Conservation (phyloP, 495 filamentous ascomycete genomes). For the Aspergillus bridgeri region DNA sequence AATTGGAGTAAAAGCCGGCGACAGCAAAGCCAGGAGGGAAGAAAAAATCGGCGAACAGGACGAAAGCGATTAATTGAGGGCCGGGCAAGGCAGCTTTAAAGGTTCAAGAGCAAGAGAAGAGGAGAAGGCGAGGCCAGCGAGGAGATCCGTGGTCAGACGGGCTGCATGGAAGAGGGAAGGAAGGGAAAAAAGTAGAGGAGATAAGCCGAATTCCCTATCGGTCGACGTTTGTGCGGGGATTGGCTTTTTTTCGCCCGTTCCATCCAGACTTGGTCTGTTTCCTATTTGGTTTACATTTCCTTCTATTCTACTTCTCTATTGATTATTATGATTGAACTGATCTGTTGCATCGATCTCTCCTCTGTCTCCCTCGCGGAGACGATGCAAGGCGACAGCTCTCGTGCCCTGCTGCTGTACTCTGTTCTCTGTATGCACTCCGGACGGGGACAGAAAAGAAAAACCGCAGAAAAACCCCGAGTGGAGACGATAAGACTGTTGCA, state of each 20-base stretch:
- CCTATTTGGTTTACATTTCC: not conserved
- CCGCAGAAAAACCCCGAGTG: not conserved
- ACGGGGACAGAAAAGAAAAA: not conserved
- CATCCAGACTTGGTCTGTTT: not conserved
- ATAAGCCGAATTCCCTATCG: slow-evolving; percentile 7
- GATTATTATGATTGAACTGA: too few relatives aligned
- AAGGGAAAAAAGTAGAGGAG: not conserved
- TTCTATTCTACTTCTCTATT: not conserved
- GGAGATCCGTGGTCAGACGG: not conserved
- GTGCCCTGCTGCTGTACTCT: too few relatives aligned
- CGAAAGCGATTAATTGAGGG: not conserved
- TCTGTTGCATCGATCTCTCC: too few relatives aligned
- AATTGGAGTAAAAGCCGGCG: not conserved
- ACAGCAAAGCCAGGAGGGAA: not conserved
- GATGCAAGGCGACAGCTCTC: too few relatives aligned
- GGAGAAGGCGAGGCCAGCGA: not conserved
- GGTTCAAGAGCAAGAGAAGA: not conserved
- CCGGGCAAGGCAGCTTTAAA: not conserved
- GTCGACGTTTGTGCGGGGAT: slow-evolving; percentile 5
- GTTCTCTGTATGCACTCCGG: not conserved
- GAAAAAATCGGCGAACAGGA: not conserved
- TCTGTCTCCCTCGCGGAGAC: not conserved
- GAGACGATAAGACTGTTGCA: slow-evolving; percentile 21
- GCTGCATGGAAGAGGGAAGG: not conserved
- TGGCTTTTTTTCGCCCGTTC: not conserved